These are phyloP conservation scores for Linnemannia exigua DNA, from an alignment of 192 early-diverging fungal species.

Conservation along the genomic window DNA sequence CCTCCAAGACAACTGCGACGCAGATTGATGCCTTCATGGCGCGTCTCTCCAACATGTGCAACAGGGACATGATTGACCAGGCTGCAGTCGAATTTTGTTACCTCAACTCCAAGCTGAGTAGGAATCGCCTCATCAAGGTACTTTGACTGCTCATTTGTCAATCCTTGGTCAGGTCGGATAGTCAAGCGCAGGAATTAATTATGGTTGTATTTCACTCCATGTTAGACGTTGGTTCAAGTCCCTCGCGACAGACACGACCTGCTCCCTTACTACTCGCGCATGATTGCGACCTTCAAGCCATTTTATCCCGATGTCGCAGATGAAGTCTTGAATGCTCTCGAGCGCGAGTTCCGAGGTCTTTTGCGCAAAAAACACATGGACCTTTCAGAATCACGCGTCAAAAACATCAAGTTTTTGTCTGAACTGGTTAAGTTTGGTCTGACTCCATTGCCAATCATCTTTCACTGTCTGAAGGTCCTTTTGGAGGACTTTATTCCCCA, in stretches of 20 bases:
- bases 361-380: conserved; percentile 79
- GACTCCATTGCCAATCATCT: conserved; percentile 82
- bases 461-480: conserved; percentile 87
- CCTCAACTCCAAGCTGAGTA: conserved; percentile 83
- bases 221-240: conserved; percentile 77
- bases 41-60: conserved; percentile 81
- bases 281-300: conserved; percentile 88
- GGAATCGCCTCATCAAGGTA: conserved; percentile 82
- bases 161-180: background rate
- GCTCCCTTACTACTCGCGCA: conserved; percentile 91
- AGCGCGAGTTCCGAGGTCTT: conserved; percentile 79
- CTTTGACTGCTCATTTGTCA: background rate
- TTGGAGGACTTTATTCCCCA: conserved; percentile 89
- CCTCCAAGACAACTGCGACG: conserved; percentile 51
- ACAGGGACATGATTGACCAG: conserved; percentile 89
- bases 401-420: conserved; percentile 89
- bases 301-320: conserved; percentile 92
- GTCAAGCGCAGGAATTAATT: background rate
- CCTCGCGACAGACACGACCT: conserved; percentile 87
- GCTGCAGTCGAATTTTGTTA: conserved; percentile 95
- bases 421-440: conserved; percentile 97
- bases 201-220: background rate
- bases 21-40: conserved; percentile 79
- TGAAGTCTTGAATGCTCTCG: conserved; percentile 77
- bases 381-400: conserved; percentile 81